These are phyloP conservation scores for Athelia sp. DNA, from an alignment of 1,284 basidiomycete species.

Conservation along the genomic window DNA sequence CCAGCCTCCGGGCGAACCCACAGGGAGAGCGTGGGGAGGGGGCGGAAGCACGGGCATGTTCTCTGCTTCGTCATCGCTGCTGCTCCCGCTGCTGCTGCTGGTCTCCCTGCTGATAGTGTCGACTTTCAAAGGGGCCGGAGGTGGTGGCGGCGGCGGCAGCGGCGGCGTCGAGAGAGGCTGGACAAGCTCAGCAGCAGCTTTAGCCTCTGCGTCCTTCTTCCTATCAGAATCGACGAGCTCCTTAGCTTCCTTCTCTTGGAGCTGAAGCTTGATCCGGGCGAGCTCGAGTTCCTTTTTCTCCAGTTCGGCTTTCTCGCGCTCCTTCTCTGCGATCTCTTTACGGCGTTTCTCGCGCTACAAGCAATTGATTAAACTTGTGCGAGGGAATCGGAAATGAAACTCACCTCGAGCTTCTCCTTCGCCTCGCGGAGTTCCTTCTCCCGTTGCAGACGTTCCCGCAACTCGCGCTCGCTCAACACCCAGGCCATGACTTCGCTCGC, in stretches of 20 bases:
- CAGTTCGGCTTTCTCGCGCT: slow-evolving; percentile 34
- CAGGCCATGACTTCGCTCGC: slow-evolving; percentile 59
- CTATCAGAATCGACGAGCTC: slow-evolving; percentile 38
- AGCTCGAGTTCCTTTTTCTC: slow-evolving; percentile 34
- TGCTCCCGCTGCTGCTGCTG: no score
- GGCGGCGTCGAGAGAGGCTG: no score
- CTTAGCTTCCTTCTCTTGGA: slow-evolving; percentile 43
- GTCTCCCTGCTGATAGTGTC: no score
- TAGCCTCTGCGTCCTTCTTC: slow-evolving; percentile 37
- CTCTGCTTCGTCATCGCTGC: no score
- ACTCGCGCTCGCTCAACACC: slow-evolving; percentile 67
- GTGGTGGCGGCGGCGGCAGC: slow-evolving; percentile 4
- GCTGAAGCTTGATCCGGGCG: slow-evolving; percentile 43
- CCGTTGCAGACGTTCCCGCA: slow-evolving; percentile 61
- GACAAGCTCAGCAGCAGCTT: slow-evolving; percentile 23
- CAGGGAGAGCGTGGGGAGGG: no score
- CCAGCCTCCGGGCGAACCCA: no score
- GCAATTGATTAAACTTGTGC: no score
- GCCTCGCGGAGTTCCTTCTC: slow-evolving; percentile 66
- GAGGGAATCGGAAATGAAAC: slow-evolving; percentile 29
- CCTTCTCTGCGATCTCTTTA: slow-evolving; percentile 42
- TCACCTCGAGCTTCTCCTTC: slow-evolving; percentile 58
- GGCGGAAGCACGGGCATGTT: no score
- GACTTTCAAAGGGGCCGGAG: slow-evolving; percentile 4
- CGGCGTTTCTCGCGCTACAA: slow-evolving; percentile 53